Conservation (phyloP, 805 yeast genomes). For the Metschnikowia similis region DNA sequence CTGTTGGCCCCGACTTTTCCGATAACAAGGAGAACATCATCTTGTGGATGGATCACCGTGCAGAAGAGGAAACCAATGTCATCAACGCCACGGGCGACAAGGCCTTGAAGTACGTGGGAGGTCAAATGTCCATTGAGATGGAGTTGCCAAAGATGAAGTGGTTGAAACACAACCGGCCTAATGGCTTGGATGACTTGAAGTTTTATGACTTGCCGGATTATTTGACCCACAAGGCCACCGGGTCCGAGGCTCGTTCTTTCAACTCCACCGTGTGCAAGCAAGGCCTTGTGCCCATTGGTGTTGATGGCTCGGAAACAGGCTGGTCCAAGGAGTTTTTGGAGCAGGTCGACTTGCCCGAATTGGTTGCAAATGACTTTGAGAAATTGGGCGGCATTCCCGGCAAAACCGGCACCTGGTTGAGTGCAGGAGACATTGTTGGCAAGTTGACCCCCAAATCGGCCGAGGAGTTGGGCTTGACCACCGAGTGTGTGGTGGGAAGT, state of each 20-base stretch:
- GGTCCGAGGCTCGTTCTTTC: constrained; percentile 78
- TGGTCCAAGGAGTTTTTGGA: constrained; percentile 83
- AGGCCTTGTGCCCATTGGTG: constrained; percentile 90
- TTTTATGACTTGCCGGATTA: constrained; percentile 92
- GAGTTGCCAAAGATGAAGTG: constrained; percentile 96
- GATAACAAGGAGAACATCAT: constrained; percentile 76
- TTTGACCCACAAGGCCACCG: constrained; percentile 88
- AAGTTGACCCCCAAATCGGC: constrained; percentile 65
- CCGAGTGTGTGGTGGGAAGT: constrained; percentile 80
- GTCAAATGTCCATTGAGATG: constrained; percentile 97
- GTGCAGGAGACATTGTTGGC: constrained; percentile 91
- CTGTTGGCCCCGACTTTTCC: constrained; percentile 87
- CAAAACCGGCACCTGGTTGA: constrained; percentile 64
- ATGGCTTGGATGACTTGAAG: constrained; percentile 55
- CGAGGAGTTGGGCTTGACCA: constrained; percentile 74
- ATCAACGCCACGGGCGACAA: constrained; percentile 80
- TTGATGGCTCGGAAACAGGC: constrained; percentile 79
- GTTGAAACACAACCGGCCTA: constrained; percentile 82
- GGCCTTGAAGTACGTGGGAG: constrained; percentile 89
- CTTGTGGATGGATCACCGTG: constrained; percentile 98
- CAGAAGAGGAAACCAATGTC: constrained; percentile 69
- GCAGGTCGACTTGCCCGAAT: constrained; percentile 67
- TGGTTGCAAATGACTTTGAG: constrained; percentile 69
- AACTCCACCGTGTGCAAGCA: constrained; percentile 94
- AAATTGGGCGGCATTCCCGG: constrained; percentile 82